Evolutionary conservation across 83 land plant genomes (phyloP).

Genomic region (Thuja plicata): DNA sequence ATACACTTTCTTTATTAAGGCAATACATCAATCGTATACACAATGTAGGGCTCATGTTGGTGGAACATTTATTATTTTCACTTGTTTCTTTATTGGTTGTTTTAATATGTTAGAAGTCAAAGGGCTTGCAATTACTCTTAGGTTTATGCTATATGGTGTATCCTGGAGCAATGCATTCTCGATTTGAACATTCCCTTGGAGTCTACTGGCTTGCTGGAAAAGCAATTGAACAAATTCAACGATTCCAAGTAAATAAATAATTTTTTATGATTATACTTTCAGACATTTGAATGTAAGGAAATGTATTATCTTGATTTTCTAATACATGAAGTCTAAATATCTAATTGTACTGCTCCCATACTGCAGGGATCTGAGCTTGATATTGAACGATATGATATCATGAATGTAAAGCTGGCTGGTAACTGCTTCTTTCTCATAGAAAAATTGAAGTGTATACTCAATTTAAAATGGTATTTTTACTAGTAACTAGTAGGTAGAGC

Average conservation of each 20-base stretch:
- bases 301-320: background rate
- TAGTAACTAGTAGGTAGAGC: background rate
- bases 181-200: constrained; percentile 98
- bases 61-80: background rate
- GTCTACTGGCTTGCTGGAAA: constrained; percentile 86
- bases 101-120: background rate
- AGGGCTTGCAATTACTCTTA: constrained; percentile 20
- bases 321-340: background rate
- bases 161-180: constrained; percentile 94
- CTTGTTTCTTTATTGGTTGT: background rate
- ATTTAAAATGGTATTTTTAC: background rate
- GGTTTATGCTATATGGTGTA: constrained; percentile 85
- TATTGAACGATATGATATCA: constrained; percentile 73
- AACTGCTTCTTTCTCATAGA: background rate
- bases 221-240: constrained; percentile 52
- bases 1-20: background rate
- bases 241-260: constrained; percentile 42
- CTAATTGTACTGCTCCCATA: background rate
- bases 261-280: background rate
- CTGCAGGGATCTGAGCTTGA: constrained; percentile 76
- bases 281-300: background rate
- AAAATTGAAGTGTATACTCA: background rate
- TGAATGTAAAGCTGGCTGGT: constrained; percentile 90
- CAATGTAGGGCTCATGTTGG: background rate
- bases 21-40: background rate